phyloP scores from a whole-genome alignment of 2,329 filamentous ascomycete genomes.

The Hawksworthiomyces lignivorus region DNA sequence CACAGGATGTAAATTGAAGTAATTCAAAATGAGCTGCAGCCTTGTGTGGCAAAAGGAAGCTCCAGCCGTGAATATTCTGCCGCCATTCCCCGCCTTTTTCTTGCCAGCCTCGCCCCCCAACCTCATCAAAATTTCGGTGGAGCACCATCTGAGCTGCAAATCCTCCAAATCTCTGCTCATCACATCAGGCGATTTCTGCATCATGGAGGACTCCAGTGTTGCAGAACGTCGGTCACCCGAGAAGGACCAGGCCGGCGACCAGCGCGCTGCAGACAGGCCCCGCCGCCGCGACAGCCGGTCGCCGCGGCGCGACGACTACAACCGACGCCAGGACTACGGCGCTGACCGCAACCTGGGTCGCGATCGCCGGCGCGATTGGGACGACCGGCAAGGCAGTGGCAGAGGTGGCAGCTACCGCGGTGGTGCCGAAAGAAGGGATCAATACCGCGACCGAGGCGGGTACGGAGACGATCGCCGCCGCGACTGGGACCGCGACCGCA shows the following conservation, averaged over 20 bases:
- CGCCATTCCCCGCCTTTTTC: constrained; percentile 3
- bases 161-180: no score
- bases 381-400: neutral
- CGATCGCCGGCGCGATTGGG: constrained; percentile 16
- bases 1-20: no score
- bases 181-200: no score
- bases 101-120: neutral
- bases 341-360: constrained; percentile 18
- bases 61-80: constrained; percentile 2
- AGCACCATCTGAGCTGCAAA: no score
- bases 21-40: no score
- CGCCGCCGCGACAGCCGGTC: constrained; percentile 7
- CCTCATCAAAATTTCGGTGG: neutral
- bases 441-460: constrained; percentile 13
- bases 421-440: no score
- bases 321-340: constrained; percentile 18
- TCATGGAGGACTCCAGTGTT: neutral
- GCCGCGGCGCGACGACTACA: neutral
- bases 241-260: neutral
- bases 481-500: constrained; percentile 23
- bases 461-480: constrained; percentile 18
- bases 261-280: neutral
- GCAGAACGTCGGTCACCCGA: neutral
- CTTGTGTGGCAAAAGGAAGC: no score
- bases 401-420: constrained; percentile 2